phyloP scores from a whole-genome alignment of 805 yeast species.

The Starmerella kuoi region DNA sequence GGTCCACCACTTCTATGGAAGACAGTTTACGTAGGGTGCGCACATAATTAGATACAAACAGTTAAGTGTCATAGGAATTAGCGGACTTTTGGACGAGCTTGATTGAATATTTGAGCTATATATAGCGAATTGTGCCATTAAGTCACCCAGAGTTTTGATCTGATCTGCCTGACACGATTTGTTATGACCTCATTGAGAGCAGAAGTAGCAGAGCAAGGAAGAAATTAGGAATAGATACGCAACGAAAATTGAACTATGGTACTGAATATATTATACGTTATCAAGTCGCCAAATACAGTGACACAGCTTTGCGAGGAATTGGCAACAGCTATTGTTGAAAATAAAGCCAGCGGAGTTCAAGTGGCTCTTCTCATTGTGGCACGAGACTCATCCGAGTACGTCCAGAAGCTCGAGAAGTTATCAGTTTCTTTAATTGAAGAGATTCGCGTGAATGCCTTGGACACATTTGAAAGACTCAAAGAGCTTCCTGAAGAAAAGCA shows the following conservation, averaged over 20 bases:
- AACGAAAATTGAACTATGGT: too few relatives aligned
- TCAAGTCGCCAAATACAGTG: neutral
- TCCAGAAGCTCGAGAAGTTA: neutral
- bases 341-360: neutral
- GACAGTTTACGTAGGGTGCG: too few relatives aligned
- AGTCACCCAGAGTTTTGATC: too few relatives aligned
- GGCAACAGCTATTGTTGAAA: constrained; percentile 5
- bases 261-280: constrained; percentile 1
- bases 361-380: neutral
- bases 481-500: neutral
- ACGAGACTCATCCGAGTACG: neutral
- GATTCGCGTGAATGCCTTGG: neutral
- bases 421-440: neutral
- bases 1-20: too few relatives aligned
- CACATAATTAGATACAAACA: too few relatives aligned
- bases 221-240: neutral
- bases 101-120: too few relatives aligned
- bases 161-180: neutral
- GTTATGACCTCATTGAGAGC: neutral
- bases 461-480: neutral
- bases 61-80: too few relatives aligned
- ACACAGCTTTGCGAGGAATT: constrained; percentile 4
- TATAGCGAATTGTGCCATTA: too few relatives aligned
- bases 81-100: too few relatives aligned
- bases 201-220: neutral